These are phyloP conservation scores for Epithele typhae DNA, from an alignment of 768 basidiomycete species.

Conservation along the genomic window DNA sequence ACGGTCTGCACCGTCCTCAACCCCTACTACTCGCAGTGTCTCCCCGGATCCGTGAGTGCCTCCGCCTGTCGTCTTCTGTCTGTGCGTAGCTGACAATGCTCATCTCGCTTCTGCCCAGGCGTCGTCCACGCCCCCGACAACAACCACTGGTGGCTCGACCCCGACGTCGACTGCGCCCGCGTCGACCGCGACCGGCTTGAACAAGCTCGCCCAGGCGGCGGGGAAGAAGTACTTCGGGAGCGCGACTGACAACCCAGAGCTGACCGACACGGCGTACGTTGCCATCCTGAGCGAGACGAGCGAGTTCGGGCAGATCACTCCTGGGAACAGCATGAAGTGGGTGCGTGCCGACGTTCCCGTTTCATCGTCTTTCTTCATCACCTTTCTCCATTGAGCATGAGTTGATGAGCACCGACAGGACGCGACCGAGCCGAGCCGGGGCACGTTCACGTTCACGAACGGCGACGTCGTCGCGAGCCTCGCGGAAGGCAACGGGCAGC, in stretches of 20 bases:
- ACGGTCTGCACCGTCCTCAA: slow-evolving; percentile 34
- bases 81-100: not conserved
- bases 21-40: slow-evolving; percentile 42
- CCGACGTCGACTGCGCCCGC: not conserved
- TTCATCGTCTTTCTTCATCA: not conserved
- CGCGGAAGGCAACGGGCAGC: slow-evolving; percentile 42
- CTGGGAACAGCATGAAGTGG: slow-evolving; percentile 45
- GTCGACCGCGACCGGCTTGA: slow-evolving; percentile 20
- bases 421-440: slow-evolving; percentile 46
- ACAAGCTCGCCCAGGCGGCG: slow-evolving; percentile 34
- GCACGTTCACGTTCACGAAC: slow-evolving; percentile 40
- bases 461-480: slow-evolving; percentile 43
- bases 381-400: not conserved
- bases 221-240: slow-evolving; percentile 45
- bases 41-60: slow-evolving; percentile 25
- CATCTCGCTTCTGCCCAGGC: too few relatives aligned
- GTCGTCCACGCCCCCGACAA: not conserved
- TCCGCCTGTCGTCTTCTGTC: not conserved
- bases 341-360: slow-evolving; percentile 15
- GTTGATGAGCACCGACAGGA: too few relatives aligned
- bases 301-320: slow-evolving; percentile 41
- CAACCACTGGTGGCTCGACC: not conserved
- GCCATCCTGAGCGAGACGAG: slow-evolving; percentile 32
- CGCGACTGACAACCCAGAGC: slow-evolving; percentile 44
- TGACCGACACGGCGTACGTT: slow-evolving; percentile 35